Conservation (phyloP, 2,329 filamentous ascomycete species). For the Paecilomyces variotii region DNA sequence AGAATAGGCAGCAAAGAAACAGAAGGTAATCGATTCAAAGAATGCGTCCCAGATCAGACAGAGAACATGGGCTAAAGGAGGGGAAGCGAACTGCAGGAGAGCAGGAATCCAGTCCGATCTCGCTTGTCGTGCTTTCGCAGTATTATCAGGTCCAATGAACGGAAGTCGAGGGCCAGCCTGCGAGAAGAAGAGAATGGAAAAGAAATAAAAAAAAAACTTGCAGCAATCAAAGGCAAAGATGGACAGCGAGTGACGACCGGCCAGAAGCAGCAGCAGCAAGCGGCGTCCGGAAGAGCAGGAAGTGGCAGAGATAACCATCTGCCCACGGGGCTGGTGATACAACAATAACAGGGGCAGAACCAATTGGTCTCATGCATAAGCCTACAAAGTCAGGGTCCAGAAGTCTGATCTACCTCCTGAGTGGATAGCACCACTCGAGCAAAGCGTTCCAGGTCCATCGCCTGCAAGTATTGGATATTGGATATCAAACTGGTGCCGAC, state of each 20-base stretch:
- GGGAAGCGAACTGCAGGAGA: not conserved
- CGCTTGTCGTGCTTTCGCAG: not conserved
- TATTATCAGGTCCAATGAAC: not conserved
- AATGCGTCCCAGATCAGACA: not conserved
- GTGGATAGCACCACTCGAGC: not conserved
- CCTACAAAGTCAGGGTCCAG: not conserved
- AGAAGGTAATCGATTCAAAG: not conserved
- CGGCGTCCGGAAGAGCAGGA: not conserved
- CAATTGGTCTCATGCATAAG: not conserved
- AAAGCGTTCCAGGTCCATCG: not conserved
- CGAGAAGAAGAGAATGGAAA: not conserved
- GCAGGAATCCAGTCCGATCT: not conserved
- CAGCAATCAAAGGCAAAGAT: not conserved
- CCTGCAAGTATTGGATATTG: not conserved
- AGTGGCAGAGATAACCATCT: not conserved
- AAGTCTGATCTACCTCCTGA: not conserved
- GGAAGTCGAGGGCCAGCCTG: not conserved
- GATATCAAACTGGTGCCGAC: not conserved
- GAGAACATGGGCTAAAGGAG: not conserved
- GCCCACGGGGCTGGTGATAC: not conserved
- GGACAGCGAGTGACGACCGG: not conserved
- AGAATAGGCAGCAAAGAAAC: not conserved
- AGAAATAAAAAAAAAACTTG: not conserved
- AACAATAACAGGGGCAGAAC: not conserved
- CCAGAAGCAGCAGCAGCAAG: not conserved